These are phyloP conservation scores for Neurospora sp. DNA, from an alignment of 495 filamentous ascomycete genomes.

Conservation along the genomic window DNA sequence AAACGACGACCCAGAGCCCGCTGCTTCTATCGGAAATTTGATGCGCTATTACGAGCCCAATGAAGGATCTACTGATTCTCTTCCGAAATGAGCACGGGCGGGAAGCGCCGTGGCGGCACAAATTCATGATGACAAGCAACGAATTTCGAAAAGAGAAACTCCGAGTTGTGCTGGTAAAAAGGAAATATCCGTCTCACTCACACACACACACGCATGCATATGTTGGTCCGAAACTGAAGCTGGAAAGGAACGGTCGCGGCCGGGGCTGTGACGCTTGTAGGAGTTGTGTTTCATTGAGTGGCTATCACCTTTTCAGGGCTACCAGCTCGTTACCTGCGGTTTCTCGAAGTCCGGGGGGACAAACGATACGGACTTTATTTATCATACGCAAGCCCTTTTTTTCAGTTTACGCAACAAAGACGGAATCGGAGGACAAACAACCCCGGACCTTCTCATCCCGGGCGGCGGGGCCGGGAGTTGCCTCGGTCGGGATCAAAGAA, in stretches of 20 bases:
- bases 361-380: neutral
- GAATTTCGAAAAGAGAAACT: neutral
- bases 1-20: neutral
- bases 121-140: neutral
- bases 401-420: neutral
- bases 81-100: neutral
- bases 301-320: neutral
- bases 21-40: neutral
- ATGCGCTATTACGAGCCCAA: neutral
- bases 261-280: neutral
- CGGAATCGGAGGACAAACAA: neutral
- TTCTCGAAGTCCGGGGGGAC: neutral
- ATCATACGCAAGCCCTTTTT: neutral
- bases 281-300: neutral
- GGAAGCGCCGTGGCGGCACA: neutral
- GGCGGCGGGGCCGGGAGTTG: neutral
- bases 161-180: neutral
- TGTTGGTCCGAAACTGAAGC: neutral
- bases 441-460: neutral
- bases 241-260: neutral
- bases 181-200: neutral
- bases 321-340: neutral
- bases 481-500: neutral
- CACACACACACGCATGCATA: neutral
- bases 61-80: neutral